Evolutionary conservation across 2,329 filamentous ascomycete species (phyloP), one percentile per base, ranked within the genome.

Genomic region (Blumeria graminis): DNA sequence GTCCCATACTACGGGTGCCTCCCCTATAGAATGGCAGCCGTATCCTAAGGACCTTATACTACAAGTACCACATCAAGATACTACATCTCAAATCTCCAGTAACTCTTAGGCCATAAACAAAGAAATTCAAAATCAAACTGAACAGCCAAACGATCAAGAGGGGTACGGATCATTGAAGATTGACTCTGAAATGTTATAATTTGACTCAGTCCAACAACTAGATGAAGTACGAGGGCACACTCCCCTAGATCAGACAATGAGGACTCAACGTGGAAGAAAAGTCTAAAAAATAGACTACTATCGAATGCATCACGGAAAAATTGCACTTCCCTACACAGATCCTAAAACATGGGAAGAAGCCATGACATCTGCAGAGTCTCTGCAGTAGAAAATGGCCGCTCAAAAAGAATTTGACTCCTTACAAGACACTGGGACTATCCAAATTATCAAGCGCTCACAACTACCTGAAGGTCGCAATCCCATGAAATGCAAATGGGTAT

Each of bases 401-500:
- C 13, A 52, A 33, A 33, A 52, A 34, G 48, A 52, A 35, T 52
- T 52, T 16, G 9, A 35, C 16, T 52, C 48, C 32, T 32, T 52
- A 14, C 33, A 52, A 16, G 14, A 52, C 13, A 52, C 33, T 11
- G 48, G 28, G 16, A 33, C 32, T 13, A 35, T 52, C 33, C 22
- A 6, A 32, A 52, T 52, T 32, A 52, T 52, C n/a, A 10, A 28
- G 35, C 48, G 16, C 9, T 52, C 32, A 32, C 32, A 52, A 16
- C 48, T 52, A 52, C 32, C 28, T 33, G 35, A 52, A 52, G 48
- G 48, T 10, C 28, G 48, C 32, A 52, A 52, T n/a, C 48, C 28
- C 32, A 52, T 52, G 48, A 52, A 52, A 52, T 34, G 48, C 13
- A 52, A 52, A n/a, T 52, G 48, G 32, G 48, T 52, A 9, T 52